These are phyloP conservation scores for Hyphodiscus sp. DNA, from an alignment of 2,329 filamentous ascomycete genomes.

Conservation along the genomic window DNA sequence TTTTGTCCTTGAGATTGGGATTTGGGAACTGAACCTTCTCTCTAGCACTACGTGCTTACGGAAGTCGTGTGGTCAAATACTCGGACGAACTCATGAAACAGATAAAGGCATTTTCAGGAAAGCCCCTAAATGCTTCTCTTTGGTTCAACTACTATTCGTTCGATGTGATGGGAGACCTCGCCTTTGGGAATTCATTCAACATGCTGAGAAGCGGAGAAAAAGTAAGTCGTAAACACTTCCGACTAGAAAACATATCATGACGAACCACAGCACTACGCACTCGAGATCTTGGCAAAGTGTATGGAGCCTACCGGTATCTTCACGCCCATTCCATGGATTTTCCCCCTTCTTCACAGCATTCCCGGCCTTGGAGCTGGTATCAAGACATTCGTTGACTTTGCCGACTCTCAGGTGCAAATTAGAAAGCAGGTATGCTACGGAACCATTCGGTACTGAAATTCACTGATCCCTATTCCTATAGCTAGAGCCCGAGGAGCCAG, in stretches of 20 bases:
- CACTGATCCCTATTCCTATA: neutral
- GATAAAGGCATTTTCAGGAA: constrained; percentile 10
- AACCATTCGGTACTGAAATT: neutral
- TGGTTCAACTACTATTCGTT: constrained; percentile 24
- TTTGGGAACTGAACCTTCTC: neutral
- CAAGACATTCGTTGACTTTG: constrained; percentile 10
- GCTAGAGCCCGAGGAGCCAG: constrained; percentile 4
- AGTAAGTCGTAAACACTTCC: neutral
- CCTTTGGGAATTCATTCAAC: constrained; percentile 22
- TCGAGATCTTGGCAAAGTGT: constrained; percentile 11
- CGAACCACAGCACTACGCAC: constrained; percentile 2
- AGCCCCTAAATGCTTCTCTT: constrained; percentile 14
- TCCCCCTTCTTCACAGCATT: constrained; percentile 14
- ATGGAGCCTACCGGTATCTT: constrained; percentile 11
- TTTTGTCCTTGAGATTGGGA: neutral
- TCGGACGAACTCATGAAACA: constrained; percentile 14
- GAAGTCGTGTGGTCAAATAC: constrained; percentile 15
- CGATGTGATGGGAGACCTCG: constrained; percentile 26
- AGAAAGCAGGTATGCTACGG: constrained; percentile 8
- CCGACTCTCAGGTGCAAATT: constrained; percentile 7
- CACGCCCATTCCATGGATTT: constrained; percentile 19
- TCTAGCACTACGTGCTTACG: constrained; percentile 21
- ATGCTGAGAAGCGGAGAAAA: constrained; percentile 16
- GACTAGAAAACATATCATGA: neutral
- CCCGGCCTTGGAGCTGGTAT: constrained; percentile 7